phyloP scores from a whole-genome alignment of 1,284 basidiomycete genomes.

The Tilletia indica region DNA sequence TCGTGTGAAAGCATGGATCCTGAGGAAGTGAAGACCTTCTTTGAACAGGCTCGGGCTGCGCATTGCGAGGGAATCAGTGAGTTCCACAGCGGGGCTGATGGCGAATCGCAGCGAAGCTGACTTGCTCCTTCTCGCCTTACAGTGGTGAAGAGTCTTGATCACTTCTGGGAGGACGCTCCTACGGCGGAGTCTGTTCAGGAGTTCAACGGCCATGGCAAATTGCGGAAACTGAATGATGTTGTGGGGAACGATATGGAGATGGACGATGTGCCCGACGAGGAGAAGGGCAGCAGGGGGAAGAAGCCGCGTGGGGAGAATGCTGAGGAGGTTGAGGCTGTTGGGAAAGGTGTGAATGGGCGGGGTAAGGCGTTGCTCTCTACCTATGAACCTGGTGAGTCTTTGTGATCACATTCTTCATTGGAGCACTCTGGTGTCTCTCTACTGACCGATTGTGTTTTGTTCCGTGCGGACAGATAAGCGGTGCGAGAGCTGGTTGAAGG shows the following conservation, averaged over 20 bases:
- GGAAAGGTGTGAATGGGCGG: conserved; percentile 45
- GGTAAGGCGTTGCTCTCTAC: conserved; percentile 78
- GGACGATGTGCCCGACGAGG: conserved; percentile 37
- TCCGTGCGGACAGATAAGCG: conserved; percentile 46
- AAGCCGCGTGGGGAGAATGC: neutral
- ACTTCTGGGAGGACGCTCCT: conserved; percentile 32
- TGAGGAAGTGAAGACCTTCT: conserved; percentile 72
- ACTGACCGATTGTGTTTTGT: neutral
- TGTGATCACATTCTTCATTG: neutral
- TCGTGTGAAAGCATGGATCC: conserved; percentile 70
- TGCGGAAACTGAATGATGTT: conserved; percentile 40
- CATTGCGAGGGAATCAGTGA: conserved; percentile 78
- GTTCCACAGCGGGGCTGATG: neutral
- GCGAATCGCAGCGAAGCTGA: neutral
- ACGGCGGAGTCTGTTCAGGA: neutral
- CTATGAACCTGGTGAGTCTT: conserved; percentile 69
- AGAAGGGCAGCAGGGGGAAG: neutral
- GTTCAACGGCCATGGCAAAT: conserved; percentile 5
- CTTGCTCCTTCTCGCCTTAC: neutral
- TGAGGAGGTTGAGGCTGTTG: conserved; percentile 54
- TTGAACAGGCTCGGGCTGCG: conserved; percentile 73
- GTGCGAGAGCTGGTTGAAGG: conserved; percentile 57
- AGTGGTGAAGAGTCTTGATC: conserved; percentile 74
- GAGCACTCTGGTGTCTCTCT: too few relatives aligned
- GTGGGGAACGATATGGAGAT: conserved; percentile 41